Conservation (phyloP, 2,329 filamentous ascomycete genomes). For the Talaromyces verruculosus region DNA sequence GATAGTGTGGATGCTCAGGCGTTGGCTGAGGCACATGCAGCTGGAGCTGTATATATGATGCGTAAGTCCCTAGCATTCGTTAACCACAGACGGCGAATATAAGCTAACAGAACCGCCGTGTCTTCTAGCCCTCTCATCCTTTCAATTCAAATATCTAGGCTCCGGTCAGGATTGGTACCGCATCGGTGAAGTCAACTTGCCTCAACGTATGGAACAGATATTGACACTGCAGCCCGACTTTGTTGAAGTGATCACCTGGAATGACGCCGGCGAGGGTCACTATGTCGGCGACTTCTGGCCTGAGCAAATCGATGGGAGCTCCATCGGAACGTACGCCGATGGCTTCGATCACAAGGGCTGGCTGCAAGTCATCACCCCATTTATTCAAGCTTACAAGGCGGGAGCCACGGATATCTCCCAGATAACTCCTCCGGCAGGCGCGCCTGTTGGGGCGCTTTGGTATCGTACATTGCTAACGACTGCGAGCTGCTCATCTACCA, state of each 20-base stretch:
- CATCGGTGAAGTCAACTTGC: conserved; percentile 13
- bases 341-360: conserved; percentile 16
- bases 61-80: not conserved
- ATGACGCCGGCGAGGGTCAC: conserved; percentile 18
- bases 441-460: conserved; percentile 7
- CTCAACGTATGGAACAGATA: conserved; percentile 8
- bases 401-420: conserved; percentile 7
- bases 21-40: not conserved
- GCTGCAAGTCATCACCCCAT: conserved; percentile 9
- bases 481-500: conserved; percentile 14
- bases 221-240: conserved; percentile 14
- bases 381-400: conserved; percentile 15
- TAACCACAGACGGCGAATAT: not conserved
- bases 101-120: not conserved
- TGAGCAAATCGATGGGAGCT: conserved; percentile 9
- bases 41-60: conserved; percentile 17
- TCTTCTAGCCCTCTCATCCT: conserved; percentile 10
- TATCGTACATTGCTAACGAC: conserved; percentile 14
- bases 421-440: not conserved
- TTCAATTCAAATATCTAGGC: conserved; percentile 17
- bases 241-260: conserved; percentile 18
- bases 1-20: conserved; percentile 4
- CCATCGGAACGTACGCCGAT: conserved; percentile 8
- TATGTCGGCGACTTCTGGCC: conserved; percentile 16
- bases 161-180: conserved; percentile 14